These are phyloP conservation scores for Globisporangium heterothallicum DNA, from an alignment of 352 stramenopile species.

Conservation along the genomic window DNA sequence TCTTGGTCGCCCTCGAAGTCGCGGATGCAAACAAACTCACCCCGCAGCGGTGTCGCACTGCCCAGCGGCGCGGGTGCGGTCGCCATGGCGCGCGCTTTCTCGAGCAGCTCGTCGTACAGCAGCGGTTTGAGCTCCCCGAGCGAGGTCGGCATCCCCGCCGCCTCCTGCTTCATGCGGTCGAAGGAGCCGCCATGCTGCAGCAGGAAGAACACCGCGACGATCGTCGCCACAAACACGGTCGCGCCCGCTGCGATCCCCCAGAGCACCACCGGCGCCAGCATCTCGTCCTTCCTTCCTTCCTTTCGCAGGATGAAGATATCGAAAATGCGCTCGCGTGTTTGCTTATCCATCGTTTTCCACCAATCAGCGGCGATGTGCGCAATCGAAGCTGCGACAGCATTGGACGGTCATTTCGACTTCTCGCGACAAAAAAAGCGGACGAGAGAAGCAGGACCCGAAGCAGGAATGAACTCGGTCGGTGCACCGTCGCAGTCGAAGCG, in stretches of 20 bases:
- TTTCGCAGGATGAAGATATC: too few species aligned
- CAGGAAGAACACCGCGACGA: slow-evolving; percentile 81
- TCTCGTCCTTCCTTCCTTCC: slow-evolving; percentile 18
- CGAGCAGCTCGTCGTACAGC: slow-evolving; percentile 86
- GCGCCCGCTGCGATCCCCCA: slow-evolving; percentile 76
- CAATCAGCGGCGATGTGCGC: too few species aligned
- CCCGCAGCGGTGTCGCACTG: slow-evolving; percentile 20
- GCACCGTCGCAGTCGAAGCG: slow-evolving; percentile 66
- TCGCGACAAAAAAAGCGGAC: neutral
- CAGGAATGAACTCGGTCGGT: slow-evolving; percentile 84
- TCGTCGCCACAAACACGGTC: slow-evolving; percentile 78
- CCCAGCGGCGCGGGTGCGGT: slow-evolving; percentile 32
- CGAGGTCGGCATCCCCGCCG: slow-evolving; percentile 49
- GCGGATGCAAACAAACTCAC: slow-evolving; percentile 37
- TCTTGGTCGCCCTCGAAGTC: slow-evolving; percentile 21
- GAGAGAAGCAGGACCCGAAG: too few species aligned
- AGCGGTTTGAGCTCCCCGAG: slow-evolving; percentile 71
- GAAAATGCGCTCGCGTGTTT: too few species aligned
- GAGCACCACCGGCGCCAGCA: slow-evolving; percentile 53
- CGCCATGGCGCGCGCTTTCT: slow-evolving; percentile 25
- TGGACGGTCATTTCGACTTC: neutral
- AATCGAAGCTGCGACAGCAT: neutral
- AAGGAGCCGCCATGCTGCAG: slow-evolving; percentile 83
- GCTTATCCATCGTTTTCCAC: neutral
- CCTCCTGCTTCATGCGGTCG: slow-evolving; percentile 79